Evolutionary conservation across 2,329 filamentous ascomycete species (phyloP).

Genomic region (Aspergillus brasiliensis): DNA sequence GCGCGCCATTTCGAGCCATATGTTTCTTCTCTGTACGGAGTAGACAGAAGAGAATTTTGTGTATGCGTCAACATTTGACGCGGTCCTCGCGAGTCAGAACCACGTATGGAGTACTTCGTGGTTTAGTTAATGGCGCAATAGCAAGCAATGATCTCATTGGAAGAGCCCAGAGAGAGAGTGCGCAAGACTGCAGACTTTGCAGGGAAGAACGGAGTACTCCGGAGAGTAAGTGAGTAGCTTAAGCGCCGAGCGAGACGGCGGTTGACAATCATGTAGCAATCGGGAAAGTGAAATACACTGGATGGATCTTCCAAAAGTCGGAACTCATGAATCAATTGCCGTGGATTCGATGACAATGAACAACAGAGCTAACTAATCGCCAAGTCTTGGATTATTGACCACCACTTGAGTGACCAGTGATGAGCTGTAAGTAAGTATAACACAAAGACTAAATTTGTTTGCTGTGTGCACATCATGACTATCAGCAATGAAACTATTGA

Average conservation of each 20-base stretch:
- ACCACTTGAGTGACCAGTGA: background rate
- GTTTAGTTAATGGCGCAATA: background rate
- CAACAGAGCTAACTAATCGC: background rate
- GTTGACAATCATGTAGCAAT: background rate
- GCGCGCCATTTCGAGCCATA: background rate
- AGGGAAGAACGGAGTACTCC: too few species aligned
- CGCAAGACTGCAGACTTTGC: background rate
- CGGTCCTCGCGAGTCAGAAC: background rate
- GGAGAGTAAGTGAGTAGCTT: background rate
- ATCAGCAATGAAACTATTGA: conserved; percentile 8
- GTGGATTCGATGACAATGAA: background rate
- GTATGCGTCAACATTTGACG: background rate
- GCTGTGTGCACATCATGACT: background rate
- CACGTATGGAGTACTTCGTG: background rate
- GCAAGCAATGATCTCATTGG: background rate
- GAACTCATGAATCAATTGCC: background rate
- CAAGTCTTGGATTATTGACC: background rate
- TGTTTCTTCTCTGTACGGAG: too few species aligned
- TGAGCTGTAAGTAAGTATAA: too few species aligned
- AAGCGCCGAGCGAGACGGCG: background rate
- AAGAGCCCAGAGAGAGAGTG: background rate
- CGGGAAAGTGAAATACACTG: background rate
- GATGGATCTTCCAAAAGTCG: background rate
- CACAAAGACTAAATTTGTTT: too few species aligned
- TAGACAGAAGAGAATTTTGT: too few species aligned